Base-by-base conservation (phyloP, 805 yeast species). In the Metschnikowia gelsemii region DNA sequence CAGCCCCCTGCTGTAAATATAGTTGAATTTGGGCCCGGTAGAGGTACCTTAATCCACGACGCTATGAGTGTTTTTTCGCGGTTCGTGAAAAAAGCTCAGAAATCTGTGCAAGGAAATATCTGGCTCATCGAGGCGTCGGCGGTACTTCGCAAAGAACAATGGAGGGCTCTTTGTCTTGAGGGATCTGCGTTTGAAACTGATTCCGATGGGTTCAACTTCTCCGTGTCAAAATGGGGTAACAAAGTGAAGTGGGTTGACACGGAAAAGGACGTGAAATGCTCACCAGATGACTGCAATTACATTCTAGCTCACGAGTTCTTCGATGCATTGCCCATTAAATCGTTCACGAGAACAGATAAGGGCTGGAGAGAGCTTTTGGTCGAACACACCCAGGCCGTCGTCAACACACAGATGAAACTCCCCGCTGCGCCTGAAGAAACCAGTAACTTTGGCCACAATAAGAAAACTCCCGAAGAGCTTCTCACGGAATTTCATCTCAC, bases 291-390 rank as follows among this genome's bases (percentile, higher is more conserved):
- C 21, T 70, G 86, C 31, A 83, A 84, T 45, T 87, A 78, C 56
- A 69, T 85, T 4, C 58, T 87, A 40, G 93, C 95, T 0, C 96
- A 87, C 57, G 96, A 87, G 59, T 87, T 87, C 54, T 87, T 83
- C 56, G 96, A 87, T 62, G 95, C 96, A 0, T 65, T 87, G 42
- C 95, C 96, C 0, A 80, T 87, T 18, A 80, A 82, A 49, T 76
- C 81, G 48, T 87, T 84, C 56, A 72, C 74, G 39, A 75, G 73
- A 47, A 79, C 83, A 0, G 67, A 70, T 13, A 62, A 78, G 12
- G 91, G 91, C 0, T 87, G 96, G 96, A 68, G 90, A 50, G 96
- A 87, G 56, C 68, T 77, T 18, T 51, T 84, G 28, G 93, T 87
- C 23, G 91, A 84, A 58, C 76, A 64, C 43, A 63, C 65, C 23